These are phyloP conservation scores for Dichotomocladium elegans DNA, from an alignment of 371 early-diverging fungal species.

Conservation along the genomic window DNA sequence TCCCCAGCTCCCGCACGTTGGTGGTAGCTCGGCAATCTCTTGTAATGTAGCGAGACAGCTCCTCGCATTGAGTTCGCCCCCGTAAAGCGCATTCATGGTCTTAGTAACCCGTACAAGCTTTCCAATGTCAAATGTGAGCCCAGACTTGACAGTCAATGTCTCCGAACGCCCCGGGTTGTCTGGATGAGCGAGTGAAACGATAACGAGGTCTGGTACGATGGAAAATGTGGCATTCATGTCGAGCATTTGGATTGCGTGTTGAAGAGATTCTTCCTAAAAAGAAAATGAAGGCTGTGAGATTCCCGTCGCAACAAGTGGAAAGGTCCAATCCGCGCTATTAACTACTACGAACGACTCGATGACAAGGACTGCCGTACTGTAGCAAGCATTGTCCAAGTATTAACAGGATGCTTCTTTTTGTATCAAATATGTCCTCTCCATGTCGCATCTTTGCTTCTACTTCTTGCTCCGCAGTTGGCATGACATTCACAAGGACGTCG, in stretches of 20 bases:
- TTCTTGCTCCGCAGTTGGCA: neutral
- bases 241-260: slow-evolving; percentile 24
- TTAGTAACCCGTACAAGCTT: slow-evolving; percentile 31
- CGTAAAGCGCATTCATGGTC: slow-evolving; percentile 31
- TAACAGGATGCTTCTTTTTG: slow-evolving; percentile 2
- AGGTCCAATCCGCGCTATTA: too few species aligned
- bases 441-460: neutral
- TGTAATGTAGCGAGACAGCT: slow-evolving; percentile 26
- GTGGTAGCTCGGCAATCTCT: slow-evolving; percentile 21
- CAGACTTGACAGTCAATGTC: slow-evolving; percentile 37
- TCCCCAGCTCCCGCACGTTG: slow-evolving; percentile 25
- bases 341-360: slow-evolving; percentile 42
- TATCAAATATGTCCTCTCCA: neutral
- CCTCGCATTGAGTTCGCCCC: slow-evolving; percentile 9
- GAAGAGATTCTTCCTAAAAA: slow-evolving; percentile 31
- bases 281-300: neutral
- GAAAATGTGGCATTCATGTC: slow-evolving; percentile 34
- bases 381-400: slow-evolving; percentile 29
- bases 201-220: slow-evolving; percentile 36
- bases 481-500: neutral
- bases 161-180: slow-evolving; percentile 6
- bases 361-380: slow-evolving; percentile 39
- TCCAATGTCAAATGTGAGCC: slow-evolving; percentile 33
- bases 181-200: slow-evolving; percentile 16
- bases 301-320: neutral